Conservation (phyloP, 352 stramenopile species). For the Pythium periplocum region DNA sequence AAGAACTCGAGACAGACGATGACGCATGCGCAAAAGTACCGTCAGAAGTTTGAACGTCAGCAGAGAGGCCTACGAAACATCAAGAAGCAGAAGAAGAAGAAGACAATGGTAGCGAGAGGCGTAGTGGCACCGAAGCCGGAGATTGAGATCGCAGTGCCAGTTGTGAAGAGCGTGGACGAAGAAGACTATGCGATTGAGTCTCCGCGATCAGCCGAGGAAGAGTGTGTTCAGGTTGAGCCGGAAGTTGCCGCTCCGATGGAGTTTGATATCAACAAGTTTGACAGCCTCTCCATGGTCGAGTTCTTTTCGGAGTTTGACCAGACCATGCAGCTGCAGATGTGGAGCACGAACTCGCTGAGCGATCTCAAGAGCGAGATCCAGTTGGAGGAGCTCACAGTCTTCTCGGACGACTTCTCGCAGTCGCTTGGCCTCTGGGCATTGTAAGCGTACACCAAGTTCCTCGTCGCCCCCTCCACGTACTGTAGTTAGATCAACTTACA, state of each 20-base stretch:
- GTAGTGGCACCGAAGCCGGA: neutral
- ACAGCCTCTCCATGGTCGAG: slow-evolving; percentile 11
- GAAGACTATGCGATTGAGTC: slow-evolving; percentile 5
- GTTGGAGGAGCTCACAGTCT: slow-evolving; percentile 15
- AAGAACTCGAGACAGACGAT: slow-evolving; percentile 30
- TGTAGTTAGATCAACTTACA: too few species aligned
- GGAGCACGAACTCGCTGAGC: slow-evolving; percentile 21
- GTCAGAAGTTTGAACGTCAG: slow-evolving; percentile 33
- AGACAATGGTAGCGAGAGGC: neutral
- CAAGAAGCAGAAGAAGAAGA: slow-evolving; percentile 6
- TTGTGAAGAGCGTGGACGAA: neutral
- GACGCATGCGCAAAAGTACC: slow-evolving; percentile 42
- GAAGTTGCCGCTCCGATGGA: neutral
- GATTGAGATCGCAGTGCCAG: neutral
- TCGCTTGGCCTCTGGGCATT: slow-evolving; percentile 14
- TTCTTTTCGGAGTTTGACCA: slow-evolving; percentile 18
- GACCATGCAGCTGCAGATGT: slow-evolving; percentile 13
- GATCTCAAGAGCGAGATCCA: slow-evolving; percentile 3
- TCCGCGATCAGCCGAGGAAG: slow-evolving; percentile 14
- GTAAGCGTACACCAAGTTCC: slow-evolving; percentile 1
- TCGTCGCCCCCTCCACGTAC: too few species aligned
- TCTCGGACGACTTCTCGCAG: slow-evolving; percentile 20
- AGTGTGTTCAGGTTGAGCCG: slow-evolving; percentile 12
- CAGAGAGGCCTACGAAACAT: slow-evolving; percentile 17
- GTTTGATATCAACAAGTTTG: slow-evolving; percentile 5